Base-by-base conservation (phyloP, 768 basidiomycete species). In the Cystofilobasidium macerans region DNA sequence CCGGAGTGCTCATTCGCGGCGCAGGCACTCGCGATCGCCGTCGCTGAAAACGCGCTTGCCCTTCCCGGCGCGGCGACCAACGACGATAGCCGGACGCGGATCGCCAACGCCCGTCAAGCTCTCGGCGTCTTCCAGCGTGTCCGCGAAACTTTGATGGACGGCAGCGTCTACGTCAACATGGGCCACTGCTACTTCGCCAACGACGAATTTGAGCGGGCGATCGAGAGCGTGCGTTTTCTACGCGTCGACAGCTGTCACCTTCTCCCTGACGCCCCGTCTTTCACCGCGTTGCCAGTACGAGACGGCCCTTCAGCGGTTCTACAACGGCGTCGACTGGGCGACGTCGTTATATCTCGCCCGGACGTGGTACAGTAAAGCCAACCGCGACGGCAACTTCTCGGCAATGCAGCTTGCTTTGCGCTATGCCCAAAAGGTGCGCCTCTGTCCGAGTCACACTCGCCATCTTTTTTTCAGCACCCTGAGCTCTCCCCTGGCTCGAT, bases 181-280 rank as follows among this genome's bases (percentile, higher is more conserved):
- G 95, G 93, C 0, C 95, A 98, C 72, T 95, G 92, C 72, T 88
- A 92, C 74, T 94, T 89, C 73, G 82, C 84, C 24, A 81, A 89
- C 59, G 94, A 95, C 67, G 94, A 99, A 74, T 95, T 86, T 73
- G 94, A 98, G 69, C 82, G 88, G 57, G 94, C 95, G 1, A 93
- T 98, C 69, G 93, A 99, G 76, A 88, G 89, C 72, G 94, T 95
- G 74, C 69, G 80, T 75, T 1, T 3, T 33, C 28, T 48, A 38
- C 26, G 7, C 16, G 35, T 58, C 45, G n/a, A n/a, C 9, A 63
- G 53, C 38, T 26, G 22, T 16, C n/a, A n/a, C 38, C 33, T 3
- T 38, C 40, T 35, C 43, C 47, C 30, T 36, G 38, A 16, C 22
- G 45, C n/a, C 24, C 36, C 30, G 4, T 32, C 38, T 26, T 69